Conservation (phyloP, 2,329 filamentous ascomycete genomes). For the Microdochium trichocladiopsis region DNA sequence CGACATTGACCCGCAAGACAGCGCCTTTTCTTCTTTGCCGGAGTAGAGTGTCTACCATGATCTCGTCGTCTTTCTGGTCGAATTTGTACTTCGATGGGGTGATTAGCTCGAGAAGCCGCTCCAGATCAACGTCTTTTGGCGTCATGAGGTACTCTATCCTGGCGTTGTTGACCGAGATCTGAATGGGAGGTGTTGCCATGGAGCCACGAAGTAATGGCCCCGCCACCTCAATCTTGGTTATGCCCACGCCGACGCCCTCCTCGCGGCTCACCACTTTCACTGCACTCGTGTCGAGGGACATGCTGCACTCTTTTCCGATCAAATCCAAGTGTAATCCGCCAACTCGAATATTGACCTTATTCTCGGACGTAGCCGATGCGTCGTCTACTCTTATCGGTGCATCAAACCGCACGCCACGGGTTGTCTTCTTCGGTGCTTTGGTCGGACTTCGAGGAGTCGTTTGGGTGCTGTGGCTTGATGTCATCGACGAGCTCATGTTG, state of each 20-base stretch:
- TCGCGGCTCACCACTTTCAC: conserved; percentile 74
- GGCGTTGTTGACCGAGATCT: conserved; percentile 56
- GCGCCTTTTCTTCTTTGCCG: conserved; percentile 81
- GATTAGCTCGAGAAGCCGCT: conserved; percentile 75
- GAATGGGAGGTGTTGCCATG: conserved; percentile 51
- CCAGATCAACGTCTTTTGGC: conserved; percentile 74
- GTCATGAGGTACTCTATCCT: conserved; percentile 64
- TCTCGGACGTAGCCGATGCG: conserved; percentile 36
- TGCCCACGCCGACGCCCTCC: conserved; percentile 63
- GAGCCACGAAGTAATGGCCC: conserved; percentile 58
- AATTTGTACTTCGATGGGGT: conserved; percentile 90
- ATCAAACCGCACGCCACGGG: conserved; percentile 51
- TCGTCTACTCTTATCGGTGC: conserved; percentile 43
- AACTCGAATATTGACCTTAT: conserved; percentile 70
- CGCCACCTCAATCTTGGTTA: conserved; percentile 67
- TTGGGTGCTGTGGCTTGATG: conserved; percentile 55
- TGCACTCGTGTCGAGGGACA: conserved; percentile 70
- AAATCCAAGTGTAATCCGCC: conserved; percentile 71
- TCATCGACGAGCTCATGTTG: conserved; percentile 79
- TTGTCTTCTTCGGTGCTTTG: conserved; percentile 31
- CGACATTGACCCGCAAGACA: conserved; percentile 65
- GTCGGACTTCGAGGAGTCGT: conserved; percentile 22
- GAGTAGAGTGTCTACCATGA: conserved; percentile 86
- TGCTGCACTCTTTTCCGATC: conserved; percentile 68
- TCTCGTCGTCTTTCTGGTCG: conserved; percentile 78